Evolutionary conservation across 768 basidiomycete genomes (phyloP).

Genomic region (Trametes meyenii): DNA sequence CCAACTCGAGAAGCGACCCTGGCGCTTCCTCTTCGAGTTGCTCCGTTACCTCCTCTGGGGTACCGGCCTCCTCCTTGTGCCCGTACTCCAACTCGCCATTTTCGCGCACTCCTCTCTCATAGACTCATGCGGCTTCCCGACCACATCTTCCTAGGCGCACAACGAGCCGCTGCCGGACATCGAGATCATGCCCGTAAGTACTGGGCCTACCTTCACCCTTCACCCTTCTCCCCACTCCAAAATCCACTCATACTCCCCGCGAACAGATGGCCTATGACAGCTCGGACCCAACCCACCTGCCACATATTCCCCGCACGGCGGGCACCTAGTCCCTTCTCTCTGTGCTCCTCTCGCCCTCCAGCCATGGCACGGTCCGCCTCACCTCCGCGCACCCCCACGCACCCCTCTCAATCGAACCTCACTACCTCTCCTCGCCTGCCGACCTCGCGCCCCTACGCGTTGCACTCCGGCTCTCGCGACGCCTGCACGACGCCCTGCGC

Average conservation of each 20-base stretch:
- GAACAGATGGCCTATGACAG: constrained; percentile 26
- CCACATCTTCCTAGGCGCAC: constrained; percentile 15
- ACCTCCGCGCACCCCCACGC: constrained; percentile 36
- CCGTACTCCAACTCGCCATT: constrained; percentile 37
- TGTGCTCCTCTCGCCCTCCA: constrained; percentile 31
- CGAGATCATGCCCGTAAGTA: constrained; percentile 41
- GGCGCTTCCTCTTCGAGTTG: constrained; percentile 35
- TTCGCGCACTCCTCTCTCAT: constrained; percentile 36
- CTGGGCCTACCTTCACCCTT: too few species aligned
- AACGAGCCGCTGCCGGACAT: constrained; percentile 41
- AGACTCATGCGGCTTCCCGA: constrained; percentile 22
- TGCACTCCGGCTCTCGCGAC: constrained; percentile 23
- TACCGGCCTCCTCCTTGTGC: constrained; percentile 37
- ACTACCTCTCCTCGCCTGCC: constrained; percentile 29
- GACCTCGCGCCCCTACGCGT: constrained; percentile 34
- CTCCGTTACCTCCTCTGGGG: constrained; percentile 38
- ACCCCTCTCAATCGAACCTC: constrained; percentile 36
- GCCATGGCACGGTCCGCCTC: constrained; percentile 32
- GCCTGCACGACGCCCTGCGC: constrained; percentile 29
- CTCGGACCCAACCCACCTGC: constrained; percentile 3
- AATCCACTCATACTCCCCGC: too few species aligned
- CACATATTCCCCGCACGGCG: not conserved
- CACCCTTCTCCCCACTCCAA: not conserved
- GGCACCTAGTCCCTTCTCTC: constrained; percentile 27
- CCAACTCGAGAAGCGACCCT: constrained; percentile 32